Conservation (phyloP, 345 rosid species). For the Laguncularia racemosa region DNA sequence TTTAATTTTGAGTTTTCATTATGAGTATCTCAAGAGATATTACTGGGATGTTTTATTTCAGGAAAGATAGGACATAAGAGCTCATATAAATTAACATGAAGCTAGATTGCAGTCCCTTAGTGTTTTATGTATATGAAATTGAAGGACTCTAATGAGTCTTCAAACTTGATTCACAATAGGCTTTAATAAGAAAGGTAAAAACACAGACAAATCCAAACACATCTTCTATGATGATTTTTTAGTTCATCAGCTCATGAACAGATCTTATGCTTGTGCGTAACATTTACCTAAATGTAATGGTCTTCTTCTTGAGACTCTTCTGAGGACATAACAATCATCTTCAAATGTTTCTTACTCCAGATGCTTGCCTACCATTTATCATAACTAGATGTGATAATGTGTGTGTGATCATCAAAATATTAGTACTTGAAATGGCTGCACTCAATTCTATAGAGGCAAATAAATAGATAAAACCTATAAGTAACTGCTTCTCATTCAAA, state of each 20-base stretch:
- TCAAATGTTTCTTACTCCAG: constrained; percentile 87
- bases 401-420: neutral
- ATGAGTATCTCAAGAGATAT: too few relatives aligned
- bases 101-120: too few relatives aligned
- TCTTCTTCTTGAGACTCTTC: constrained; percentile 88
- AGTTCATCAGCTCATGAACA: neutral
- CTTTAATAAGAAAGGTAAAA: too few relatives aligned
- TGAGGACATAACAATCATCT: constrained; percentile 71
- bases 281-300: constrained; percentile 50
- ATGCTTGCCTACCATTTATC: constrained; percentile 39
- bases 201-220: neutral
- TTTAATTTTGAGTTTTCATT: too few relatives aligned
- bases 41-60: too few relatives aligned
- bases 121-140: too few relatives aligned
- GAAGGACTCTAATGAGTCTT: too few relatives aligned
- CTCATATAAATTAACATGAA: too few relatives aligned
- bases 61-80: too few relatives aligned
- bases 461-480: neutral
- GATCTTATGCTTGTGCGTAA: neutral
- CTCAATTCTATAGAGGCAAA: neutral
- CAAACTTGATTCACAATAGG: too few relatives aligned
- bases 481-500: neutral
- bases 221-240: neutral
- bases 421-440: too few relatives aligned
- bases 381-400: neutral